These are phyloP conservation scores for Colletotrichum incanum DNA, from an alignment of 2,329 filamentous ascomycete species.

Conservation along the genomic window DNA sequence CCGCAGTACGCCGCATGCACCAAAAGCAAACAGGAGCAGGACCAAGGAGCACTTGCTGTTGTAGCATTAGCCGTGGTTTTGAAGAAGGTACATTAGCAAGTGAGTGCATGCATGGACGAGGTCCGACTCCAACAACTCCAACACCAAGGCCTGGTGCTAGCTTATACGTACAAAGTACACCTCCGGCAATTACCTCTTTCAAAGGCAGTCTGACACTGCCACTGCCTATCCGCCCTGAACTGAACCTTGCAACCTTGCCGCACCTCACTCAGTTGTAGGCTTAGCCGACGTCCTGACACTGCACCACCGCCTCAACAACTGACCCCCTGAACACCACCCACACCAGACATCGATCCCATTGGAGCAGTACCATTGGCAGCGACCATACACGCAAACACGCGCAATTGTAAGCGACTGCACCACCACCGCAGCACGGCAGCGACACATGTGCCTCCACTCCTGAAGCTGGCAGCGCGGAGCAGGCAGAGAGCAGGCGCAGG, in stretches of 20 bases:
- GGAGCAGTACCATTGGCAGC: slow-evolving; percentile 17
- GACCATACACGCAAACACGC: slow-evolving; percentile 4
- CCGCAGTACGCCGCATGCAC: not conserved
- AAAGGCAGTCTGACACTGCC: not conserved
- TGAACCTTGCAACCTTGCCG: slow-evolving; percentile 1
- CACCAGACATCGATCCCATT: not conserved
- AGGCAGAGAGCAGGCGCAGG: slow-evolving; percentile 15
- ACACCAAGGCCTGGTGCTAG: not conserved
- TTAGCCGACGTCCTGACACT: not conserved
- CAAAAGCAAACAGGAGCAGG: not conserved
- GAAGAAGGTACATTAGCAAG: not conserved
- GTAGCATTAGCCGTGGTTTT: not conserved
- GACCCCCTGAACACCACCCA: slow-evolving; percentile 14
- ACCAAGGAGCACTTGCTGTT: not conserved
- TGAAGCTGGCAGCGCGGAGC: slow-evolving; percentile 25
- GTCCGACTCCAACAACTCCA: not conserved
- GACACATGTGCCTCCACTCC: slow-evolving; percentile 30
- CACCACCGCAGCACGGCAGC: slow-evolving; percentile 3
- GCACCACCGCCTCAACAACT: slow-evolving; percentile 3
- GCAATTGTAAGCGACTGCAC: slow-evolving; percentile 7
- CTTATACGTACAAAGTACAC: not conserved
- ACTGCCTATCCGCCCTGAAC: not conserved
- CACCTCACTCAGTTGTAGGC: not conserved
- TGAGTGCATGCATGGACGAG: slow-evolving; percentile 10
- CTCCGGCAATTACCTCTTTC: not conserved